Conservation (phyloP, 129 eudicot species). For the Artemisia argyi region DNA sequence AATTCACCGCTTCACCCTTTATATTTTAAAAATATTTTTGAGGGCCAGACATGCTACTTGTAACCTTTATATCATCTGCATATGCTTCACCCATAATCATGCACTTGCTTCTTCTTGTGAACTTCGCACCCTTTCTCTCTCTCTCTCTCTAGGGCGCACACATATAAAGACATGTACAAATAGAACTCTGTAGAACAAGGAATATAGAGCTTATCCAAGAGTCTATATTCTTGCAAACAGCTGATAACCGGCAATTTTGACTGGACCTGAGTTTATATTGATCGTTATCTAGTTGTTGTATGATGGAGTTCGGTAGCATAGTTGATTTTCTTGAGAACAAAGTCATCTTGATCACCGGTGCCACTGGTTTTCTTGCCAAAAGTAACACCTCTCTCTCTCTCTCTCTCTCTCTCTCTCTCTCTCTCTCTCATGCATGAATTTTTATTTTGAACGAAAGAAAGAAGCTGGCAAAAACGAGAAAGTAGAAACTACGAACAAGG, state of each 20-base stretch:
- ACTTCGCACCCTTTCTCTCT: no score
- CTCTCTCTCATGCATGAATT: background rate
- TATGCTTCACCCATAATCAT: background rate
- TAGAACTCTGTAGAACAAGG: background rate
- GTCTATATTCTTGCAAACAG: background rate
- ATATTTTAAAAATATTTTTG: background rate
- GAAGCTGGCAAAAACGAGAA: background rate
- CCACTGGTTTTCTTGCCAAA: conserved; percentile 42
- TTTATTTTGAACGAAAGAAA: background rate
- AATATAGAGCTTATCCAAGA: background rate
- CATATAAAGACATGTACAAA: background rate
- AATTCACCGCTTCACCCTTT: conserved; percentile 24
- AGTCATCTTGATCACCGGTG: conserved; percentile 34
- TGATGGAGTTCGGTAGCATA: conserved; percentile 53
- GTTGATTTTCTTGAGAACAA: conserved; percentile 46
- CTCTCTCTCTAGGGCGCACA: background rate
- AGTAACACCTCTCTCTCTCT: conserved; percentile 23
- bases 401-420: conserved; percentile 25
- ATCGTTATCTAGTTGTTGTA: no score
- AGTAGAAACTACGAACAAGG: background rate
- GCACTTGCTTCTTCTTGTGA: background rate
- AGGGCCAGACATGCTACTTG: background rate
- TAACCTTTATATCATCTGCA: conserved; percentile 3
- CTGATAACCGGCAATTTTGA: no score
- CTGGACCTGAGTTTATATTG: no score